Evolutionary conservation across 805 yeast genomes (phyloP), one percentile per base, ranked within the genome.

Genomic region (Metschnikowia proteae): DNA sequence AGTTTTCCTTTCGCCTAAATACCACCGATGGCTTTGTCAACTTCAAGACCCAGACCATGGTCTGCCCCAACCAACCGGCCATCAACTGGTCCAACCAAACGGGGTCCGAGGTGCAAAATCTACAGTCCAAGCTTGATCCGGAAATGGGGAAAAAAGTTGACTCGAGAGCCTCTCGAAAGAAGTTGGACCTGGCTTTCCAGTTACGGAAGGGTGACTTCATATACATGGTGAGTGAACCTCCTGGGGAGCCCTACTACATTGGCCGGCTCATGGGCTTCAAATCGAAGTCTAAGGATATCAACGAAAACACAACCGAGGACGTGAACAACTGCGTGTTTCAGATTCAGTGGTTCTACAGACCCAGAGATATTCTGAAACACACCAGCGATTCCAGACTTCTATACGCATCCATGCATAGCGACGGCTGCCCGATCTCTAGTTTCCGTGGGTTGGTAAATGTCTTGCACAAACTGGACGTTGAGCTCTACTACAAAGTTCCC

Each of bases 191-290:
- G 3, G 37, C 41, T 8, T 61, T 66, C 47, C 63, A 60, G 40
- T 50, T 80, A n/a, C 51, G 52, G 4, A 80, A 79, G 52, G 81
- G 80, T 46, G 96, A 90, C 49, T 81, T 75, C 50, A 84, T 90
- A 7, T 90, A 86, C 62, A 82, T 91, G 82, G 76, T 91, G 9
- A 82, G 94, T 53, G 97, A 89, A 64, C 96, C 96, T 1, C 89
- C 96, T 0, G 94, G 96, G 2, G 97, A 89, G 59, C 97, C 98
- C 0, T 94, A 86, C 70, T 88, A 89, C 59, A 79, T 94, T 38
- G 98, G 95, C 0, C 74, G 92, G 37, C 76, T 92, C 35, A 79
- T 88, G 74, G 94, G 91, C 11, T 88, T 90, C 56, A 66, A 44
- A 36, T 34, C 49, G 17, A 52, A 51, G 32, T 43, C 39, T 37